Percentiles rank a stretch among this genome's conserved stretches.
Evolutionary conservation across 352 stramenopile genomes (phyloP).

Genomic region (Blastocystis hominis): DNA sequence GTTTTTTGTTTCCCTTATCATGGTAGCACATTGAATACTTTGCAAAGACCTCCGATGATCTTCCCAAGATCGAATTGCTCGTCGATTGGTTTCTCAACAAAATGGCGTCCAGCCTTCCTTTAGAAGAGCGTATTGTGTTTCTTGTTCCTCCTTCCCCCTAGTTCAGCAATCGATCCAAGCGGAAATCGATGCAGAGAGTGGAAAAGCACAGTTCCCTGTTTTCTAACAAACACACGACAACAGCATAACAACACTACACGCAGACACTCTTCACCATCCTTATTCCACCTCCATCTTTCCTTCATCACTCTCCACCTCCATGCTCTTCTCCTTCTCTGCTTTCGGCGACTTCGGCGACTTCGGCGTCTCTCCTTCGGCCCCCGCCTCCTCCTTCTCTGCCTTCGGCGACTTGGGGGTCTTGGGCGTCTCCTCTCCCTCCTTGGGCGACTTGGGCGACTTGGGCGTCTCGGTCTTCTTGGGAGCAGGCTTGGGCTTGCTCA

Average conservation of each 20-base stretch:
- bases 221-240: slow-evolving; percentile 4
- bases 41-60: not conserved
- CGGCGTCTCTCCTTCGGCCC: not conserved
- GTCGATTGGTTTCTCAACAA: slow-evolving; percentile 36
- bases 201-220: not conserved
- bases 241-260: not conserved
- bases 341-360: not conserved
- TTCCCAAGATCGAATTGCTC: slow-evolving; percentile 30
- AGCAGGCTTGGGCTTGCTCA: slow-evolving; percentile 86
- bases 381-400: slow-evolving; percentile 26
- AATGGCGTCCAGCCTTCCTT: not conserved
- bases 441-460: not conserved
- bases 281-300: slow-evolving; percentile 55
- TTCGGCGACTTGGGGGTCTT: not conserved
- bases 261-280: not conserved
- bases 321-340: not conserved
- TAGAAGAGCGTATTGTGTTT: not conserved
- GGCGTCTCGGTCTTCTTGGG: slow-evolving; percentile 62
- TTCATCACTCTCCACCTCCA: slow-evolving; percentile 14
- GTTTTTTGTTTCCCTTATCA: not conserved
- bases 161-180: not conserved
- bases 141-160: not conserved
- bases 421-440: not conserved
- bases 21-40: slow-evolving; percentile 45
- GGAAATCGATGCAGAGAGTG: slow-evolving; percentile 31